phyloP scores from a whole-genome alignment of 1,284 basidiomycete species.

The Chiua sp. region DNA sequence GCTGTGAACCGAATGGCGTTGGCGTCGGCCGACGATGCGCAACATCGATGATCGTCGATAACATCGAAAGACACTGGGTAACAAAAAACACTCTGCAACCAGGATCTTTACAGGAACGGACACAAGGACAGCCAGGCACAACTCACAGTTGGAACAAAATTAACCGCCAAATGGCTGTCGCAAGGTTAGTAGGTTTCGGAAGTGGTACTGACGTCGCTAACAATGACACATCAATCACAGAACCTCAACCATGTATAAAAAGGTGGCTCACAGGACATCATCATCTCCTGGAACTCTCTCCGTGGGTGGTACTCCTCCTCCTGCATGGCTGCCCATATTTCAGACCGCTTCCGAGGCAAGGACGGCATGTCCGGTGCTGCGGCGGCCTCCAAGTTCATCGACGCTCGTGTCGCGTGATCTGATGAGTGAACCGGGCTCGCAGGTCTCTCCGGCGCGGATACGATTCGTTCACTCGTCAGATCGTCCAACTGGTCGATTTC shows the following conservation, averaged over 20 bases:
- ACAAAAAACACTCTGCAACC: slow-evolving; percentile 29
- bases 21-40: slow-evolving; percentile 16
- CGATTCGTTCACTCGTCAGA: neutral
- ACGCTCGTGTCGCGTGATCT: neutral
- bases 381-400: slow-evolving; percentile 5
- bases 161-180: slow-evolving; percentile 37
- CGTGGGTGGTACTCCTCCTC: neutral
- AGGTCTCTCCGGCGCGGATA: neutral
- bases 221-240: slow-evolving; percentile 1
- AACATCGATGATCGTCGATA: slow-evolving; percentile 38
- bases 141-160: slow-evolving; percentile 36
- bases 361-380: neutral
- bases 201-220: slow-evolving; percentile 6
- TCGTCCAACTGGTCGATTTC: slow-evolving; percentile 4
- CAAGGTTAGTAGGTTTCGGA: slow-evolving; percentile 17
- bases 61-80: slow-evolving; percentile 29
- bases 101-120: neutral
- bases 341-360: neutral
- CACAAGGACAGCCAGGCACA: too few relatives aligned
- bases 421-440: neutral
- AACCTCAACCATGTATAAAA: neutral
- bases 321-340: slow-evolving; percentile 8
- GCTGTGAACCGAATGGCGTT: slow-evolving; percentile 38
- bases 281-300: neutral
- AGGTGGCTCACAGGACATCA: slow-evolving; percentile 14